Base-by-base conservation (phyloP, 352 stramenopile genomes). In the Pythium apleroticum region DNA sequence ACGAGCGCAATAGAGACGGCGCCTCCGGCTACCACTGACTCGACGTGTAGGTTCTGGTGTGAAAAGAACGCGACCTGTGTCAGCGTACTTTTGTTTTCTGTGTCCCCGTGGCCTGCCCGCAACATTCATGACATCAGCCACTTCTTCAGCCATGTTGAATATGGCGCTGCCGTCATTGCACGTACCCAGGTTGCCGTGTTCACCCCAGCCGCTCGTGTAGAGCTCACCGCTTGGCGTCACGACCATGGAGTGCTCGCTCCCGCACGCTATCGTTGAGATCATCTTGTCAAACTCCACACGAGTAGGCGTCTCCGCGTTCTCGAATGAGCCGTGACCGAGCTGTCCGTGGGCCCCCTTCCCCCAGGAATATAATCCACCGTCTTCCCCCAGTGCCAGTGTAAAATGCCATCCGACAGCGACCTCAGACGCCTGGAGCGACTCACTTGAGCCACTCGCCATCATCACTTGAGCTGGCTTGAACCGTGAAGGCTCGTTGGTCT, bases 141-240 rank as follows among this genome's bases (percentile, higher is more conserved):
- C 15, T 5, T 10, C 46, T 0, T 27, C 12, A 54, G 45, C 43
- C 10, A 11, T 28, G 11, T 17, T 10, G 5, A 49, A 30, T 20
- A 58, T 2, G 58, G 19, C n/a, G 15, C 15, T 14, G 9, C 39
- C 12, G 10, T 4, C 9, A 19, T 22, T 31, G 30, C 30, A 77
- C 73, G 19, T 72, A 93, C 86, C 86, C 0, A 95, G 74, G 45
- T 95, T 95, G 43, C 86, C 86, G 59, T 95, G 86, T 61, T 95
- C 86, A 39, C 83, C 83, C 86, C 86, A 95, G 4, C 86, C 86
- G 57, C 84, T 91, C 2, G 84, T 87, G 57, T 86, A 93, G 7
- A 95, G 57, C n/a, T 81, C 69, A 15, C 84, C 83, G 30, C 33
- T 55, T 11, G 63, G 54, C 14, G 76, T 88, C 35, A 83, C 66